A percentile compares a stretch with the other conserved stretches of the same genome.
phyloP scores from a whole-genome alignment of 2,329 filamentous ascomycete species.

The Passalora sequoiae region DNA sequence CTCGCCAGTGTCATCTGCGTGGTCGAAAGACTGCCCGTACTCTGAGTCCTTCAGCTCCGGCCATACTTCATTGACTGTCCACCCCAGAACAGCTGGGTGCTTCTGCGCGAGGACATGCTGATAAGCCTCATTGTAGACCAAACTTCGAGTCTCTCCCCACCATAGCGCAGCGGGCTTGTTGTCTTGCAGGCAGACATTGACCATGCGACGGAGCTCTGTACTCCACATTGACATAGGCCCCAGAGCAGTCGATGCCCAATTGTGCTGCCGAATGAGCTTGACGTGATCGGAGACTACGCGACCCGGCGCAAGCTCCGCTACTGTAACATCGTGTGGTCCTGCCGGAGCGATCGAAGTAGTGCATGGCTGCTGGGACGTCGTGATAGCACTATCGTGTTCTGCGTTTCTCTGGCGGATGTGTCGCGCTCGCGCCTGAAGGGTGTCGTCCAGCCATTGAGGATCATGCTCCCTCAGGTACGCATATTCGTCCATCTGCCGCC shows the following conservation, averaged over 20 bases:
- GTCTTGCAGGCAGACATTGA: conserved; percentile 20
- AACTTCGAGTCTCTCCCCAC: conserved; percentile 29
- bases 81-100: conserved; percentile 24
- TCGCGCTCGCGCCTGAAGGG: neutral
- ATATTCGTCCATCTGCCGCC: conserved; percentile 1
- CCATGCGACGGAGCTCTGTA: conserved; percentile 12
- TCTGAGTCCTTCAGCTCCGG: conserved; percentile 4
- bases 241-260: conserved; percentile 17
- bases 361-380: neutral
- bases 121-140: conserved; percentile 37
- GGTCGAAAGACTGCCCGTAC: conserved; percentile 9
- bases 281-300: conserved; percentile 14
- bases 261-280: conserved; percentile 12
- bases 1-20: conserved; percentile 16
- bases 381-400: neutral
- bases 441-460: conserved; percentile 1
- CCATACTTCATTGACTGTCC: conserved; percentile 17
- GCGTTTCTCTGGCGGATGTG: neutral
- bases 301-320: conserved; percentile 1
- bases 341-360: neutral
- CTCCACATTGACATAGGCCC: conserved; percentile 19
- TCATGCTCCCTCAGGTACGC: conserved; percentile 4
- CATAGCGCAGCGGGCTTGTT: conserved; percentile 15
- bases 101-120: conserved; percentile 29
- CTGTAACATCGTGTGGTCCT: conserved; percentile 17